Evolutionary conservation across 139 green algal species (phyloP), one percentile per base, ranked within the genome.

Genomic region (Tetraselmis chui): DNA sequence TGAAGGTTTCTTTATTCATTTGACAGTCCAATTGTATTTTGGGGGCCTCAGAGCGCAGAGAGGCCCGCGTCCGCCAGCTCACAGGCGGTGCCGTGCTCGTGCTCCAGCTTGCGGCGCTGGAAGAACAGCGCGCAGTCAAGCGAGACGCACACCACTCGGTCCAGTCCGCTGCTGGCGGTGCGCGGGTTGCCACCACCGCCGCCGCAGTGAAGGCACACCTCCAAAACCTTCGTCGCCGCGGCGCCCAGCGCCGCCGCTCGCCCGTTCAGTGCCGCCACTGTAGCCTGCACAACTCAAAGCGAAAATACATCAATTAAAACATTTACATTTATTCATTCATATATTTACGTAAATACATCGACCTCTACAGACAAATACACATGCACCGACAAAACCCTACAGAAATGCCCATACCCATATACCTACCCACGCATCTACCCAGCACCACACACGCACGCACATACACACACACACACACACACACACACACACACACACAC

Each of bases 91-190:
- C 80, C 81, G 75, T 90, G 31, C 89, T 95, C 93, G 1, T 83
- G 58, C 30, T 30, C 67, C 28, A 91, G 79, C 89, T 98, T 98
- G 5, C 86, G 79, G 30, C 95, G 82, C 91, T 98, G 94, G 86
- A 93, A 99, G 59, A 92, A 98, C 30, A 97, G 85, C 0, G 90
- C 92, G 80, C 96, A 99, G 82, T 98, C 95, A 28, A 98, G 79
- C 0, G 91, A 96, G 31, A 93, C 88, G 84, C 96, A 99, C 58
- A 90, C 90, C 28, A 98, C 89, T 30, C 88, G 89, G 1, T 87
- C 90, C 78, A 84, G 59, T 23, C 80, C 30, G 31, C 75, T 67
- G 76, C 81, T 79, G 75, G 29, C 32, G 26, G 32, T 0, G 45
- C 75, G 2, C 45, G 31, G 23, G 32, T 31, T 75, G 29, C 74